Evolutionary conservation across 164 flowering plant species (phyloP).

Genomic region (Chimonanthus praecox): DNA sequence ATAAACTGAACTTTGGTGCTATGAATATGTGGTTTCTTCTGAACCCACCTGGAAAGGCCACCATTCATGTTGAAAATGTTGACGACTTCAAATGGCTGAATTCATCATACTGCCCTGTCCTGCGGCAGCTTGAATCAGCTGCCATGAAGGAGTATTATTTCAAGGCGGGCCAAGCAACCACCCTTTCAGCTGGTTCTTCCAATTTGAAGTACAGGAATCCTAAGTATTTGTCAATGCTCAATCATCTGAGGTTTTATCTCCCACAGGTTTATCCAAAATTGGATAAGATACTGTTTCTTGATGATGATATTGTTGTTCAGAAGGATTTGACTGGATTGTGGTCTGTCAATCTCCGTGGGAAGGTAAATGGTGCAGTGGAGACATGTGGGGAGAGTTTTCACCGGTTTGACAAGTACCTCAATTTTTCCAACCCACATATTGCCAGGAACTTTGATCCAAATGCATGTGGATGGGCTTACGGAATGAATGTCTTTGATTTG

Average conservation of each 20-base stretch:
- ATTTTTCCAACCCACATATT: conserved; percentile 90
- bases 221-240: conserved; percentile 97
- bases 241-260: conserved; percentile 93
- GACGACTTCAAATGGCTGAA: conserved; percentile 99
- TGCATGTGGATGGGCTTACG: conserved; percentile 99
- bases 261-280: conserved; percentile 95
- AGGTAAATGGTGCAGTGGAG: conserved; percentile 98
- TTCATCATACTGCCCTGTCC: conserved; percentile 92
- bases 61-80: conserved; percentile 95
- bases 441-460: conserved; percentile 82
- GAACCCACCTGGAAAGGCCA: conserved; percentile 96
- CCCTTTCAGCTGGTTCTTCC: conserved; percentile 84
- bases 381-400: conserved; percentile 99
- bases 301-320: conserved; percentile 98
- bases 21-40: conserved; percentile 99
- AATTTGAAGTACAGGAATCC: conserved; percentile 95
- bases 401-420: conserved; percentile 93
- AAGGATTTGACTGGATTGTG: conserved; percentile 88
- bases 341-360: conserved; percentile 86
- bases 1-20: conserved; percentile 93
- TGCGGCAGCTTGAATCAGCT: conserved; percentile 86
- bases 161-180: conserved; percentile 84
- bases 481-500: conserved; percentile 95
- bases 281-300: conserved; percentile 94
- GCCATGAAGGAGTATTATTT: conserved; percentile 97